phyloP scores from a whole-genome alignment of 345 rosid species.

The Sonneratia caseolaris region DNA sequence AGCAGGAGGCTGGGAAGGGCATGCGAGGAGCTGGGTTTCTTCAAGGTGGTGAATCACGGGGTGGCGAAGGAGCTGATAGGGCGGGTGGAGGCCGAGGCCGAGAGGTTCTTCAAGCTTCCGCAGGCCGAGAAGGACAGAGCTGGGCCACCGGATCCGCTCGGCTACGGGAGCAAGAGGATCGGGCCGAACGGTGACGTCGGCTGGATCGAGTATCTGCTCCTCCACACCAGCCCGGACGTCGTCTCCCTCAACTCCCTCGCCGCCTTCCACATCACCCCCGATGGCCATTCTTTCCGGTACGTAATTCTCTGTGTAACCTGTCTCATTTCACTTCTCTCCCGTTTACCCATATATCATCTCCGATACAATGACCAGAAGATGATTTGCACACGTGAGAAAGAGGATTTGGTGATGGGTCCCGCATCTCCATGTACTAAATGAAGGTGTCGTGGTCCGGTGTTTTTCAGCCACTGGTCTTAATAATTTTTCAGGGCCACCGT shows the following conservation, averaged over 20 bases:
- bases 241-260: neutral
- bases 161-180: conserved; percentile 29
- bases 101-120: conserved; percentile 16
- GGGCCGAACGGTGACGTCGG: conserved; percentile 30
- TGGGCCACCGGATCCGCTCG: conserved; percentile 22
- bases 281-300: conserved; percentile 1
- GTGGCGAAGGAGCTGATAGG: conserved; percentile 14
- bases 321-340: neutral
- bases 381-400: no score
- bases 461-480: no score
- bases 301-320: neutral
- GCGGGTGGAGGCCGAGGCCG: conserved; percentile 7
- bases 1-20: conserved; percentile 16
- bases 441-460: no score
- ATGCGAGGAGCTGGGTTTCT: conserved; percentile 21
- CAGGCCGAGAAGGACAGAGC: conserved; percentile 16
- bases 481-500: conserved; percentile 3
- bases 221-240: conserved; percentile 12
- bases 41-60: conserved; percentile 29
- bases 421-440: no score
- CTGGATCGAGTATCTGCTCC: conserved; percentile 27
- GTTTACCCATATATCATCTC: neutral
- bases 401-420: no score
- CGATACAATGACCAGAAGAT: no score
- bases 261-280: neutral